These are phyloP conservation scores for Phlyctochytrium arcticum DNA, from an alignment of 192 early-diverging fungal genomes.

Conservation along the genomic window DNA sequence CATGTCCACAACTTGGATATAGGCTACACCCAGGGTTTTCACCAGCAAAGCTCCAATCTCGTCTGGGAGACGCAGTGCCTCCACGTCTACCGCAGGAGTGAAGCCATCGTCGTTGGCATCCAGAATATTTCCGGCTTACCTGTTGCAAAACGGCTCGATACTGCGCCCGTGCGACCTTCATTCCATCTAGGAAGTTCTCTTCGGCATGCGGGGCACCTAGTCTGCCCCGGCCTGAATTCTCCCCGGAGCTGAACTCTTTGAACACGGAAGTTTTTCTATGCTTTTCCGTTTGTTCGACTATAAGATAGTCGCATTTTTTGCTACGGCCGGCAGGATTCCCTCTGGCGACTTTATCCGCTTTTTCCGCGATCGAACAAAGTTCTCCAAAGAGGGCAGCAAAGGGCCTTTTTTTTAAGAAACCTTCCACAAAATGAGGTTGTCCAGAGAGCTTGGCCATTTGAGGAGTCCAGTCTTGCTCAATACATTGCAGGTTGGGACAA, in stretches of 20 bases:
- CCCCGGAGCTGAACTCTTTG: background rate
- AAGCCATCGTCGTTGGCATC: no score
- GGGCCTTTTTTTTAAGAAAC: no score
- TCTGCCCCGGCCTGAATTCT: background rate
- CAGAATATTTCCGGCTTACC: no score
- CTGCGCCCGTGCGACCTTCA: background rate
- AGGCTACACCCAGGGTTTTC: background rate
- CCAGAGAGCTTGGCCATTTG: no score
- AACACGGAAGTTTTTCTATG: background rate
- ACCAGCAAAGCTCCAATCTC: background rate
- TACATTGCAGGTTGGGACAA: constrained; percentile 1
- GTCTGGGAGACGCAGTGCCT: no score
- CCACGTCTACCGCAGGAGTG: no score
- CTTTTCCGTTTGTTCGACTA: background rate
- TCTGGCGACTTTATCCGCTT: background rate
- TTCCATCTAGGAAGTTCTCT: background rate
- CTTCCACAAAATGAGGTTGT: no score
- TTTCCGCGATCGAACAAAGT: background rate
- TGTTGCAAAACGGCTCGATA: background rate
- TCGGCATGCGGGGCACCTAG: background rate
- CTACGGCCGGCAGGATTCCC: background rate
- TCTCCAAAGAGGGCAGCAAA: no score
- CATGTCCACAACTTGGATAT: background rate
- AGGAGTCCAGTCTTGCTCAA: constrained; percentile 2
- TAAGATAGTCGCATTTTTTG: background rate